Base-by-base conservation (phyloP, 176 grass and related monocot species). In the Paspalum notatum region DNA sequence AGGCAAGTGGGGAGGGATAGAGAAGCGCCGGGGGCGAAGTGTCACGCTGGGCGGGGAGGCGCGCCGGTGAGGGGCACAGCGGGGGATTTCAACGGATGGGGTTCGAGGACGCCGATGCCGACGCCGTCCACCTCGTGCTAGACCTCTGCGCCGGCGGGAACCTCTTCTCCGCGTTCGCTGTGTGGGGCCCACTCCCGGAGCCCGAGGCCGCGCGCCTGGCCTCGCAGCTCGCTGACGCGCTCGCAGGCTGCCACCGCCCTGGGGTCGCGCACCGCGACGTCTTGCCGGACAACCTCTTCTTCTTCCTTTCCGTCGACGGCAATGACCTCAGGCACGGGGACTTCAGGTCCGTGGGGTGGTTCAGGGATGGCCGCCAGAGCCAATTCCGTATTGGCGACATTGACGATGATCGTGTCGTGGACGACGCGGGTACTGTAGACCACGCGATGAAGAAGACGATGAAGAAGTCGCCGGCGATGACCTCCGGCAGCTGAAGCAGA, bases 211-310 rank as follows among this genome's bases (percentile, higher is more conserved):
- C 93, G 0, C 83, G 14, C 2, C 17, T 93, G 16, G 7, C 39
- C 0, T 76, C 77, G 0, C 81, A 89, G 68, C 53, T 97, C 3
- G 83, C 78, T 1, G 57, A 88, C 65, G 88, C 90, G 27, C 81
- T 97, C 20, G 80, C 80, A 0, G 59, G 83, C 0, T 93, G 90
- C 89, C 93, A 97, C 90, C 87, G 72, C 64, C 83, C 85, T 37
- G 90, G 93, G 56, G 80, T 97, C 73, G 88, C 93, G 9, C 93
- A 97, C 86, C 90, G 93, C 41, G 93, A 97, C 84, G 88, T 97
- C 53, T 93, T 93, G 83, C 93, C 90, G 3, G 93, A 97, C 67
- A 97, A 97, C 76, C 49, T 91, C 51, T 48, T 97, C 71, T 97
- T 97, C 76, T 88, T 88, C n/a, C n/a, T n/a, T n/a, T n/a, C n/a